Evolutionary conservation across 768 basidiomycete genomes (phyloP), one percentile per base, ranked within the genome.

Genomic region (Tricholoma saponaceum): DNA sequence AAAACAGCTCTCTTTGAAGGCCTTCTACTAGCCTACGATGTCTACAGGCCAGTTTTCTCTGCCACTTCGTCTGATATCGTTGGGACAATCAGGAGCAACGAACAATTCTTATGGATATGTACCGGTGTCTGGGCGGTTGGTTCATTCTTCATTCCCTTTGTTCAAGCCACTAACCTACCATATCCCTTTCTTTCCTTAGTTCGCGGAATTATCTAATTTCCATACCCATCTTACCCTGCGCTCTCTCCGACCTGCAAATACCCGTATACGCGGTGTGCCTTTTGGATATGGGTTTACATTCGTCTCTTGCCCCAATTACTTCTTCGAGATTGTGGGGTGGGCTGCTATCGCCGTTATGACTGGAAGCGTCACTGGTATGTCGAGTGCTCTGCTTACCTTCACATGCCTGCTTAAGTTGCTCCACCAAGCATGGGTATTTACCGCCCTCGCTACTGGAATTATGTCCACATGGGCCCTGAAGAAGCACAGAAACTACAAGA

Each of bases 301-400:
- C n/a, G 81, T 95, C 39, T 89, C 92, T 5, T 90, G 83, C 76
- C 93, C 96, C 14, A 98, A 99, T 72, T 99, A 99, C 75, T 86
- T 91, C 69, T 98, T 95, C 66, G 97, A 99, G 74, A 80, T 75
- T 7, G 58, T 96, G 23, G 87, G 76, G 0, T 97, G 96, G 92
- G 66, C 77, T 4, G 76, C 80, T 14, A 78, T 97, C 51, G 80
- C 80, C 22, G 76, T 77, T 20, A 86, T 98, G 85, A 94, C 94
- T 2, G 83, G 86, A 28, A 90, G 87, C 65, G 75, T 82, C 62
- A 83, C 82, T 43, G 83, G 93, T 92, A 66, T 52, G 88, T 77
- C 46, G n/a, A 5, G 8, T 50, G 37, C 51, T n/a, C 56, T n/a
- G 23, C 26, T 49, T 51, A 16, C 22, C 20, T n/a, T 41, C 22